Base-by-base conservation (phyloP, 2,329 filamentous ascomycete species). In the Fusarium falciforme region DNA sequence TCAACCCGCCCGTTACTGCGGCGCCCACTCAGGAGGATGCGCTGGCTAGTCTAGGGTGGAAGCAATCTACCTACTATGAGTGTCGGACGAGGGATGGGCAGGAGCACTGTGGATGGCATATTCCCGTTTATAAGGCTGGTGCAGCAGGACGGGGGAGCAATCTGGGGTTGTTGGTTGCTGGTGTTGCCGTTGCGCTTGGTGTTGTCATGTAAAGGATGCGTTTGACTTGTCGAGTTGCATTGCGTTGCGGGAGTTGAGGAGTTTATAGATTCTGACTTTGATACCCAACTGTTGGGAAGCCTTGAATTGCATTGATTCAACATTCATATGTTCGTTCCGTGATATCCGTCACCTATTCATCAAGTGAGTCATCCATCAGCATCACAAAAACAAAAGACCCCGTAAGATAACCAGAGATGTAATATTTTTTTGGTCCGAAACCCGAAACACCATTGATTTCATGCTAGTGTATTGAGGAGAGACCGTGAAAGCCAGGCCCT, bases 371-470 rank as follows among this genome's bases (percentile, higher is more conserved):
- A 73, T 52, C 40, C 40, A 42, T 17, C 17, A 38, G 6, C 27
- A 35, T 54, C 52, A 35, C 61, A 27, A 20, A 61, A 27, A 11
- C 11, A 57, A 14, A 14, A 22, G 55, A 65, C 11, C 60, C 60
- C 54, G 16, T n/a, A 55, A 52, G 59, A 31, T 62, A 66, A 70
- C 44, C 52, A 76, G 70, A 72, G 66, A 74, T 71, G 68, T 77
- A 69, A 70, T 76, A 74, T 71, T 77, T 75, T 74, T 77, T 79
- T 82, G 80, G 81, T 81, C 82, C 79, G 80, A 80, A 83, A 80
- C 80, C 82, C 80, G 77, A 83, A 82, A 84, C 81, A 83, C 82
- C 82, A 79, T 83, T 83, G 79, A 79, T 82, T 83, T 84, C 82
- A 84, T 84, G 82, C 82, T 83, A 82, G 80, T 82, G 81, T 82